A percentile compares a stretch with the other conserved stretches of the same genome.
Evolutionary conservation across 2,329 filamentous ascomycete species (phyloP).

Genomic region (Alternaria novae-zelandiae): DNA sequence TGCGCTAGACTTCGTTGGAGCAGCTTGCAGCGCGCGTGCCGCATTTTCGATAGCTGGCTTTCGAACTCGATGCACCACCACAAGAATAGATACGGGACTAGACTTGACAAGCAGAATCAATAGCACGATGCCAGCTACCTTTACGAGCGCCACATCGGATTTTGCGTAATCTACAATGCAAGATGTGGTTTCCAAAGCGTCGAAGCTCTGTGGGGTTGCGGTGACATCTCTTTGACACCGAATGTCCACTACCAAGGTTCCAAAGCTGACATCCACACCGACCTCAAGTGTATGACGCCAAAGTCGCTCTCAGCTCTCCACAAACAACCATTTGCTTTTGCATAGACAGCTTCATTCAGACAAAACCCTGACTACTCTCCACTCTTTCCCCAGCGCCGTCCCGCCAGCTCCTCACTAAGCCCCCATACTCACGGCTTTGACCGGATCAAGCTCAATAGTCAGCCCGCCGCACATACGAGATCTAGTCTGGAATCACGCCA

Average conservation of each 20-base stretch:
- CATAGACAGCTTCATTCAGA: accelerated
- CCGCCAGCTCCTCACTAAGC: background rate
- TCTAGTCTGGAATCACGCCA: background rate
- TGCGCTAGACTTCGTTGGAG: no score
- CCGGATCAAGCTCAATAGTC: background rate
- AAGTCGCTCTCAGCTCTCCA: background rate
- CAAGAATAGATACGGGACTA: background rate
- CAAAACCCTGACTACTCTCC: background rate
- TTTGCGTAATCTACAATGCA: background rate
- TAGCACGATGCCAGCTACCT: background rate
- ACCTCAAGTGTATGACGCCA: background rate
- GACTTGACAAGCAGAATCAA: background rate
- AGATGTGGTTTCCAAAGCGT: background rate
- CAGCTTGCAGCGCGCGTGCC: background rate
- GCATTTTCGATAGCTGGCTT: background rate
- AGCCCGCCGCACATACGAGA: background rate
- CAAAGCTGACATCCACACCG: background rate
- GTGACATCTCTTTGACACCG: background rate
- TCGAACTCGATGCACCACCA: background rate
- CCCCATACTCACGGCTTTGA: background rate
- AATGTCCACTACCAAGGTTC: background rate
- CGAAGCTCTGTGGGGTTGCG: background rate
- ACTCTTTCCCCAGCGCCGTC: background rate
- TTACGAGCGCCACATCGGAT: background rate
- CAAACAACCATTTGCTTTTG: background rate